Evolutionary conservation across 2,329 filamentous ascomycete genomes (phyloP).

Genomic region (Pseudomassariella vexata): DNA sequence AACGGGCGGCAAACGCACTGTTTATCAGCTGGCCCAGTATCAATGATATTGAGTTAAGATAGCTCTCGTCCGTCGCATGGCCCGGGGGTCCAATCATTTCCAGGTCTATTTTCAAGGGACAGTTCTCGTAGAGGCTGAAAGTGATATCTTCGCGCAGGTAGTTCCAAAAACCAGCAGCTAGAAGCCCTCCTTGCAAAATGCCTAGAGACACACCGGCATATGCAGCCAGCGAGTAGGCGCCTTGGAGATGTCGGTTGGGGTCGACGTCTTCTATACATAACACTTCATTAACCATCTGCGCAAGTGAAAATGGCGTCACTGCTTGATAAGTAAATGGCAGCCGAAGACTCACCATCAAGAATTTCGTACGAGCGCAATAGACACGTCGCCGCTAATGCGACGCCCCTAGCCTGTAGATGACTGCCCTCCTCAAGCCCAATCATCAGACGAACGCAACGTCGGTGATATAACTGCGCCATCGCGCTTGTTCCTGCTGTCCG

Average conservation of each 20-base stretch:
- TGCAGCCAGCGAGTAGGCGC: conserved; percentile 37
- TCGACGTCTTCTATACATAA: conserved; percentile 31
- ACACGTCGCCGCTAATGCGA: conserved; percentile 39
- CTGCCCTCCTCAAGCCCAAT: conserved; percentile 28
- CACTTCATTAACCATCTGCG: too few species aligned
- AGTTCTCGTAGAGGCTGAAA: conserved; percentile 39
- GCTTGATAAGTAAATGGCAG: neutral
- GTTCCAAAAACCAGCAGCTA: conserved; percentile 42
- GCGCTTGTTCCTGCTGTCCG: neutral
- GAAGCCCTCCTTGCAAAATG: conserved; percentile 19
- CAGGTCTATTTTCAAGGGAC: conserved; percentile 34
- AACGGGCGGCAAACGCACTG: conserved; percentile 19
- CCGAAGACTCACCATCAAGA: conserved; percentile 27
- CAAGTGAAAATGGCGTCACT: too few species aligned
- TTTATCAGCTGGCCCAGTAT: conserved; percentile 39
- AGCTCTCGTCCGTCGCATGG: conserved; percentile 20
- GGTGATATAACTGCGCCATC: conserved; percentile 33
- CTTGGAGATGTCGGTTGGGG: conserved; percentile 38
- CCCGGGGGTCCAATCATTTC: conserved; percentile 11
- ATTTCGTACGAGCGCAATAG: conserved; percentile 44
- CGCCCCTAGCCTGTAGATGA: conserved; percentile 25
- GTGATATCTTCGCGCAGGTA: conserved; percentile 48
- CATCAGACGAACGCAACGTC: conserved; percentile 30
- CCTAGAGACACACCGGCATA: neutral
- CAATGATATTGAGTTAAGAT: conserved; percentile 34